Evolutionary conservation across 2,329 filamentous ascomycete species (phyloP), one percentile per base, ranked within the genome.

Genomic region (Thielaviopsis ethacetica): DNA sequence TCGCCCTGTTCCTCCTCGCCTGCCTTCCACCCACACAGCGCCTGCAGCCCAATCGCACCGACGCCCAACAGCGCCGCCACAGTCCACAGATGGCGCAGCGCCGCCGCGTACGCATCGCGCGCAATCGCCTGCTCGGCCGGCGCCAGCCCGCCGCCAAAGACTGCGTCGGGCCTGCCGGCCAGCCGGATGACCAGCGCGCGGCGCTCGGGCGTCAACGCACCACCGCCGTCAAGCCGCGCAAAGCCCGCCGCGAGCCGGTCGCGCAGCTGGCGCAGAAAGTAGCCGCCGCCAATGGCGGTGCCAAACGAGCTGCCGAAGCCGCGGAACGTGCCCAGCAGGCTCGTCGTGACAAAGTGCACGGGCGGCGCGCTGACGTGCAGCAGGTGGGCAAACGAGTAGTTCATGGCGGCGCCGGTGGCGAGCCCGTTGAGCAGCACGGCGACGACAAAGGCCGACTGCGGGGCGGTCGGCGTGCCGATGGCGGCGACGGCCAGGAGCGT

Each of bases 231-330:
- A 1, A 80, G 69, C 15, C 59, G 61, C 4, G 69, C 67, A 63
- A 88, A 89, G 0, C 81, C 80, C 0, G 70, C 65, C n/a, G 75
- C 72, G 1, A 91, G 72, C 0, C 74, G 72, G 1, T 65, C 69
- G 53, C 76, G 73, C 34, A 91, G 70, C 1, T 81, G 73, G 5
- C 86, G 78, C 49, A 78, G 75, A 67, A 91, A 91, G 57, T 87
- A 74, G 0, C 88, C 88, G 2, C 88, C 88, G 2, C 87, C 86
- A 54, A 91, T 85, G 0, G 88, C 82, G 1, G 84, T 85, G 2
- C 88, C 88, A 65, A 94, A 93, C 56, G 82, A 86, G 15, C 87
- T 87, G 0, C 86, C 86, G 63, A 93, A 91, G 5, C 86, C 86
- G 3, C 89, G 79, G 70, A 91, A 91, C 0, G 88, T 94, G 27